Base-by-base conservation (phyloP, 2,329 filamentous ascomycete species). In the Podosphaera fusca region DNA sequence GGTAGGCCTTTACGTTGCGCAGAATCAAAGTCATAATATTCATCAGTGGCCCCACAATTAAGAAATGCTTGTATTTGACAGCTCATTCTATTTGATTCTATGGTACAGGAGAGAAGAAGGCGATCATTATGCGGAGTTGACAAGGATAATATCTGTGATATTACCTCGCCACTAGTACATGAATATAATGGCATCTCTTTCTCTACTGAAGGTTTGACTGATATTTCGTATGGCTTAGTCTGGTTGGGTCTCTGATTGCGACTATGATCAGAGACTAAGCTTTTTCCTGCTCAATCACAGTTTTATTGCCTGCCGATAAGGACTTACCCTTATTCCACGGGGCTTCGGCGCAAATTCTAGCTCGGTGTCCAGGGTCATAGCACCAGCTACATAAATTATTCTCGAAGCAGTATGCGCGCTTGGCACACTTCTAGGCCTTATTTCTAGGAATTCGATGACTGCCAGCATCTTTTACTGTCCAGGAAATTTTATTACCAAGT, bases 21-120 rank as follows among this genome's bases (percentile, higher is more conserved):
- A 55, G 52, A 55, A 29, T 55, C 33, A 55, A 55, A 36, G 52
- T 55, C n/a, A 29, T 55, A 55, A 45, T 45, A 55, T 42, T 42
- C 52, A 45, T 55, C 52, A 55, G 52, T 42, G 33, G 52, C 52
- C 9, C 35, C n/a, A 31, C 35, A 55, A 55, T 42, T 33, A 42
- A 42, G 36, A 55, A 42, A 55, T 45, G 52, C 36, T 55, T 42
- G 52, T 4, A 9, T 42, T 29, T 55, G 35, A 31, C 42, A 42
- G 38, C 12, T 30, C 21, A 55, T 55, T 55, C 36, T 33, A 55
- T 55, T 55, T 55, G 6, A 30, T 4, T 42, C 29, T 45, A 55
- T 55, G 14, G 38, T 55, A 42, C 52, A 55, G 35, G 52, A 42
- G 12, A 21, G 21, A 21, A 55, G 52, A 42, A 55, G 52, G 36